Percentiles rank a stretch among this genome's conserved stretches.
phyloP scores from a whole-genome alignment of 768 basidiomycete genomes.

The Amanita subjunquillea region DNA sequence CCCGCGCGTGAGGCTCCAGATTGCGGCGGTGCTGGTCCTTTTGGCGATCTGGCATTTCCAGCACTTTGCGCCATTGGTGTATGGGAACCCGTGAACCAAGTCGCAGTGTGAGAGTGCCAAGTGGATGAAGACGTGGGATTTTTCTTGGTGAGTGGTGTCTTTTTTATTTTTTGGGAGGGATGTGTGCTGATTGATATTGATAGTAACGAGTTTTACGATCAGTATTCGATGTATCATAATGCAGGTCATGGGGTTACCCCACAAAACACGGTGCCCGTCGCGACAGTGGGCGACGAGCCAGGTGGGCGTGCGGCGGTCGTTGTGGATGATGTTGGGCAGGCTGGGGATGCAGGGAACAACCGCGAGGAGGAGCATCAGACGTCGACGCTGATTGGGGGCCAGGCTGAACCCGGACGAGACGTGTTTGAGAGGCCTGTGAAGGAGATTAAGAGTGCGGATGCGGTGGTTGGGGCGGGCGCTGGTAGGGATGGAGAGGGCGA shows the following conservation, averaged over 20 bases:
- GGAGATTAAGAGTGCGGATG: conserved; percentile 35
- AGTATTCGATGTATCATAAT: conserved; percentile 50
- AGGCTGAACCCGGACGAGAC: conserved; percentile 66
- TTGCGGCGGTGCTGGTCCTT: conserved; percentile 64
- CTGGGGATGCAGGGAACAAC: conserved; percentile 6
- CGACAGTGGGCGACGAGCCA: conserved; percentile 41
- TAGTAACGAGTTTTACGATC: conserved; percentile 60
- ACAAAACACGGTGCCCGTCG: conserved; percentile 24
- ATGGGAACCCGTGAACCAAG: conserved; percentile 85
- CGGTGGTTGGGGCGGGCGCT: conserved; percentile 4
- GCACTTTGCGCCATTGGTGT: conserved; percentile 72
- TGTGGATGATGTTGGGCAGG: conserved; percentile 29
- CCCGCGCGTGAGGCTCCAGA: conserved; percentile 69
- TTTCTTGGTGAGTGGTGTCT: conserved; percentile 55
- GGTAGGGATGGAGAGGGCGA: conserved; percentile 2
- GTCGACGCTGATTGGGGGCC: conserved; percentile 28
- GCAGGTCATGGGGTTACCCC: conserved; percentile 26
- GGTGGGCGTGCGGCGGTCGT: conserved; percentile 47
- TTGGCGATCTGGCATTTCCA: conserved; percentile 71
- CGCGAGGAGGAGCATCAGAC: conserved; percentile 19
- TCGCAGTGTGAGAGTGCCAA: conserved; percentile 61
- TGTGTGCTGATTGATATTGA: not conserved
- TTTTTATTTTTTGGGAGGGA: not conserved
- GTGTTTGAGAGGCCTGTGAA: conserved; percentile 46
- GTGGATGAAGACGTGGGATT: conserved; percentile 96